Conservation (phyloP, 2,329 filamentous ascomycete genomes). For the Aspergillus luchuensis region DNA sequence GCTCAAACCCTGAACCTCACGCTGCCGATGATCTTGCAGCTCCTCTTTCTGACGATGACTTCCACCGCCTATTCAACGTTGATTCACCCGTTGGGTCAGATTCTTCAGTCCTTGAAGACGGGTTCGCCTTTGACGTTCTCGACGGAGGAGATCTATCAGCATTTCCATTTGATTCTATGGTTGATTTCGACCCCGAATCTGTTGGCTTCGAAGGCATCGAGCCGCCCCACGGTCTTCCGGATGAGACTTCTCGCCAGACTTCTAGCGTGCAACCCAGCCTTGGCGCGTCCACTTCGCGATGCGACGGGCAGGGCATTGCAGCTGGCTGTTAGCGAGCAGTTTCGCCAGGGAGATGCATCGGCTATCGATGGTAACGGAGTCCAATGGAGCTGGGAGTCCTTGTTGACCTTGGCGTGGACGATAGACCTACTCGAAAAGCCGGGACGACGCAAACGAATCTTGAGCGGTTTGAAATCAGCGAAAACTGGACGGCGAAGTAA, state of each 20-base stretch:
- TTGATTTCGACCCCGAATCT: constrained; percentile 57
- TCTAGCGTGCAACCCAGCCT: constrained; percentile 56
- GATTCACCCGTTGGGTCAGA: constrained; percentile 69
- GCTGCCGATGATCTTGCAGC: constrained; percentile 63
- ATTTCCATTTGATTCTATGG: constrained; percentile 58
- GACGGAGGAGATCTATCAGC: constrained; percentile 51
- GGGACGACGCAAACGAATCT: constrained; percentile 33
- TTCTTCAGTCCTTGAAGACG: constrained; percentile 75
- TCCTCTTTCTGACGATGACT: constrained; percentile 70
- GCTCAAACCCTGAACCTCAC: constrained; percentile 46
- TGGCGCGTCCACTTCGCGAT: constrained; percentile 57
- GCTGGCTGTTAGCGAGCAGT: constrained; percentile 49
- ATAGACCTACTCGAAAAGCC: constrained; percentile 47
- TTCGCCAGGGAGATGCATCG: constrained; percentile 39
- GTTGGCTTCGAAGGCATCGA: constrained; percentile 46
- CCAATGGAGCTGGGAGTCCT: constrained; percentile 46
- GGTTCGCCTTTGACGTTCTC: constrained; percentile 72
- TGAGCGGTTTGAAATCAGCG: constrained; percentile 31
- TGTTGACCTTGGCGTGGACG: constrained; percentile 50
- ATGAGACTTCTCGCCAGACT: constrained; percentile 54
- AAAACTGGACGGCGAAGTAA: constrained; percentile 36
- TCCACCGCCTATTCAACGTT: constrained; percentile 62
- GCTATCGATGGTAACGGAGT: constrained; percentile 33
- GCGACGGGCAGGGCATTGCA: constrained; percentile 57
- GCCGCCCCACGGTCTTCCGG: constrained; percentile 52